These are phyloP conservation scores for Castanospermum australe DNA, from an alignment of 306 rosid species.

Conservation along the genomic window DNA sequence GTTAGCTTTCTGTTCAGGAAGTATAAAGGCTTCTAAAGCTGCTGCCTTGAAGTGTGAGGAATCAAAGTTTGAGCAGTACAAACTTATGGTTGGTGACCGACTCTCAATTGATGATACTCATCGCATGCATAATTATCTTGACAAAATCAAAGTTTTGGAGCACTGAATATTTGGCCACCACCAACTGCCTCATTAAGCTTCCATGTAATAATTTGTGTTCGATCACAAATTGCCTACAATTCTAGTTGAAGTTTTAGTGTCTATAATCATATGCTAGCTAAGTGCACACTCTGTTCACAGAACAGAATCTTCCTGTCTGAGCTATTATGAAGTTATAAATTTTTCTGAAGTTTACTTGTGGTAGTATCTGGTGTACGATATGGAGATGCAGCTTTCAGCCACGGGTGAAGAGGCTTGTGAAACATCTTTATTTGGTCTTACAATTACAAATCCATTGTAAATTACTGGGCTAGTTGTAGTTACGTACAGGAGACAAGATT, in stretches of 20 bases:
- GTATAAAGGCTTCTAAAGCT: slow-evolving; percentile 62
- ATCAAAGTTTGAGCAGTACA: slow-evolving; percentile 71
- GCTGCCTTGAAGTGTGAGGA: slow-evolving; percentile 70
- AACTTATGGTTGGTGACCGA: slow-evolving; percentile 55
- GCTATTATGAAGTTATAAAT: too few species aligned
- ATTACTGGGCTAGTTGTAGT: neutral
- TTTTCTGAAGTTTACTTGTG: neutral
- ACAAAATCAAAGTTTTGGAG: slow-evolving; percentile 63
- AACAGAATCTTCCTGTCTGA: neutral
- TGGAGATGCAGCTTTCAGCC: neutral
- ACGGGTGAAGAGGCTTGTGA: slow-evolving; percentile 10
- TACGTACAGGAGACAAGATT: neutral
- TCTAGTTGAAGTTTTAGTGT: neutral
- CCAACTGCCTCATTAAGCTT: neutral
- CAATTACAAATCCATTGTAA: neutral
- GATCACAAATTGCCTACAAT: slow-evolving; percentile 5
- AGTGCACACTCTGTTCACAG: neutral
- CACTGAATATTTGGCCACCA: slow-evolving; percentile 37
- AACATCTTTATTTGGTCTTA: neutral
- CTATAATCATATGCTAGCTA: neutral
- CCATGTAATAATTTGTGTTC: slow-evolving; percentile 1
- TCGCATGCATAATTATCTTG: slow-evolving; percentile 67
- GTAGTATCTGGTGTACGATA: neutral
- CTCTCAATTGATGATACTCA: slow-evolving; percentile 44
- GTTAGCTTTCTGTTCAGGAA: slow-evolving; percentile 46